phyloP scores from a whole-genome alignment of 148 eudicot genomes.

The Rhododendron ferrugineum region DNA sequence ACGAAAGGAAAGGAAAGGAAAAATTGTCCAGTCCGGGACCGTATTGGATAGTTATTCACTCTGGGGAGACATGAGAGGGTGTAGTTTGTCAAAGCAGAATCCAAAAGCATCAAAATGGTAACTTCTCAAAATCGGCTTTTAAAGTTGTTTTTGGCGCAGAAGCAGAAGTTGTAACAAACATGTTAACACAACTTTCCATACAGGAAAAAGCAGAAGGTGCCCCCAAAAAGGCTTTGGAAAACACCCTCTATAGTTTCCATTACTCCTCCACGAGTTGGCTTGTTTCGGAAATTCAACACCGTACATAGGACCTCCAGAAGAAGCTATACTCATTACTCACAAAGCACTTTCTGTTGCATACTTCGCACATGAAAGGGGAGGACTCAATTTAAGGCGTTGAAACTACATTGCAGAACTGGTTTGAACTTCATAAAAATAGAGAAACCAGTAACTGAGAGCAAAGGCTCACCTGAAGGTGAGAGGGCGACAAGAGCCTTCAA shows the following conservation, averaged over 20 bases:
- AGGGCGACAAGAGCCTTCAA: constrained; percentile 82
- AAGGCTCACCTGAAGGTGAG: constrained; percentile 54
- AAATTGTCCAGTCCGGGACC: not conserved
- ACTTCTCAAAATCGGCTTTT: not conserved
- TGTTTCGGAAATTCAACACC: not conserved
- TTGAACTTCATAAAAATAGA: not conserved
- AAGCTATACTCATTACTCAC: not conserved
- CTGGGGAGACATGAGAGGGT: not conserved
- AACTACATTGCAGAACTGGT: not conserved
- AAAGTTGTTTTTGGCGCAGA: not conserved
- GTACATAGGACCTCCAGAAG: not conserved
- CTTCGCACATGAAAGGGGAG: not conserved
- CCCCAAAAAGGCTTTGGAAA: not conserved
- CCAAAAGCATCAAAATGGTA: not conserved
- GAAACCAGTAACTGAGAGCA: not conserved
- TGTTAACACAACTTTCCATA: not conserved
- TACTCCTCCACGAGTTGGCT: not conserved
- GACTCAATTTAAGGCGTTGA: not conserved
- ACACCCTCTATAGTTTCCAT: not conserved
- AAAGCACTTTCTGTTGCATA: not conserved
- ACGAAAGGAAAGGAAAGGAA: not conserved
- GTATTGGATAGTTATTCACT: not conserved
- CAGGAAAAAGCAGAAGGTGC: not conserved
- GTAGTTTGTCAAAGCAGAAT: not conserved
- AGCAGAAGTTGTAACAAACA: not conserved